Base-by-base conservation (phyloP, 768 basidiomycete species). In the Russula brevipes region DNA sequence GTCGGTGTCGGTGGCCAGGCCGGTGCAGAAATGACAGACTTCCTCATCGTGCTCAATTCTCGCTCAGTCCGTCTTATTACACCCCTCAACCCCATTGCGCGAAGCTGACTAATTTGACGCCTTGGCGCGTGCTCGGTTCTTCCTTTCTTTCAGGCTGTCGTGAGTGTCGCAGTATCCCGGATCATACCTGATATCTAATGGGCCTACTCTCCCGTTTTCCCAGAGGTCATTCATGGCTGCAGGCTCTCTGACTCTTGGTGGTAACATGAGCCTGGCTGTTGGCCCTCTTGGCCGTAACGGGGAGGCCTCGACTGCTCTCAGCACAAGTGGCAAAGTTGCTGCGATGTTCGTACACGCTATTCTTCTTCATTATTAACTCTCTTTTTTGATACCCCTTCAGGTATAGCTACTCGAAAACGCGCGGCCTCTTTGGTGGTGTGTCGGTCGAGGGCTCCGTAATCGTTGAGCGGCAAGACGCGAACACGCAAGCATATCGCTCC, bases 261-360 rank as follows among this genome's bases (percentile, higher is more conserved):
- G 94, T 14, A 96, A 94, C 71, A 77, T 95, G 74, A 94, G 92
- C 65, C 77, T 93, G 49, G 88, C 95, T 9, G 80, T 97, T 0
- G 96, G 96, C 3, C 96, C 96, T 10, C 77, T 98, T 0, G 96
- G 96, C 24, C 86, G 96, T 35, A 98, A 94, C 70, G 91, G 90
- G n/a, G 96, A 98, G 76, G 96, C 94, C 4, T 80, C 80, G 3
- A 94, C 93, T 17, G 79, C 91, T 0, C 66, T 98, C 50, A 97
- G 85, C 70, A 81, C 89, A 1, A 89, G 84, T 54, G 95, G 95
- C 51, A 91, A 87, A 71, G 77, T 97, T 5, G 91, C 96, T 5
- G 94, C 94, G 41, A 97, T 98, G 94, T 94, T 69, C 66, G 77
- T 65, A 9, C 9, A 38, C 17, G 51, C 30, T 12, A 54, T 58